These are phyloP conservation scores for Vaccinium macrocarpon DNA, from an alignment of 148 eudicot genomes.

Conservation along the genomic window DNA sequence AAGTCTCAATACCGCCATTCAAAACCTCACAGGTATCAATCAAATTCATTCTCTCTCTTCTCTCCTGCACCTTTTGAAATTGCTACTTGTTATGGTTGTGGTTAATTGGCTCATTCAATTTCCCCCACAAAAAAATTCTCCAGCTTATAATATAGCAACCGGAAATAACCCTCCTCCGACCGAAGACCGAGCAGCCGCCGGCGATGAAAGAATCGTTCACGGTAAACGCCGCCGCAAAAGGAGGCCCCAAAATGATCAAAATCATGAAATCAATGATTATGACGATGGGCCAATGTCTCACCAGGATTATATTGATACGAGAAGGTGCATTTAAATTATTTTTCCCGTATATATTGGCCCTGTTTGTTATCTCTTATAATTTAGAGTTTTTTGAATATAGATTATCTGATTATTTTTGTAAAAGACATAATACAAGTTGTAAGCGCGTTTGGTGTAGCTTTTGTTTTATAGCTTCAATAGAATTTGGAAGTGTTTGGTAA, in stretches of 20 bases:
- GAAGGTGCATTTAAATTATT: conserved; percentile 35
- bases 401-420: too few relatives aligned
- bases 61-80: background rate
- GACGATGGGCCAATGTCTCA: conserved; percentile 69
- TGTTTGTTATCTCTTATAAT: too few relatives aligned
- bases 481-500: too few relatives aligned
- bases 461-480: too few relatives aligned
- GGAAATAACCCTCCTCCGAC: conserved; percentile 43
- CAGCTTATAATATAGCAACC: conserved; percentile 63
- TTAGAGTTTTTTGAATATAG: too few relatives aligned
- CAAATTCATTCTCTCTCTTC: background rate
- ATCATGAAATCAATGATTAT: conserved; percentile 14
- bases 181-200: conserved; percentile 16
- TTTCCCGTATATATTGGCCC: background rate
- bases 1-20: conserved; percentile 60
- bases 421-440: too few relatives aligned
- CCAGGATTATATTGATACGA: conserved; percentile 55
- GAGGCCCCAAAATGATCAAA: conserved; percentile 17
- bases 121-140: background rate
- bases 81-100: background rate
- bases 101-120: background rate
- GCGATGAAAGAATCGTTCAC: conserved; percentile 2
- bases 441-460: too few relatives aligned
- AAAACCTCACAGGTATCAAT: conserved; percentile 50
- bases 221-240: conserved; percentile 47